Evolutionary conservation across 2,329 filamentous ascomycete species (phyloP), one percentile per base, ranked within the genome.

Genomic region (Microcyclospora tardicrescens): DNA sequence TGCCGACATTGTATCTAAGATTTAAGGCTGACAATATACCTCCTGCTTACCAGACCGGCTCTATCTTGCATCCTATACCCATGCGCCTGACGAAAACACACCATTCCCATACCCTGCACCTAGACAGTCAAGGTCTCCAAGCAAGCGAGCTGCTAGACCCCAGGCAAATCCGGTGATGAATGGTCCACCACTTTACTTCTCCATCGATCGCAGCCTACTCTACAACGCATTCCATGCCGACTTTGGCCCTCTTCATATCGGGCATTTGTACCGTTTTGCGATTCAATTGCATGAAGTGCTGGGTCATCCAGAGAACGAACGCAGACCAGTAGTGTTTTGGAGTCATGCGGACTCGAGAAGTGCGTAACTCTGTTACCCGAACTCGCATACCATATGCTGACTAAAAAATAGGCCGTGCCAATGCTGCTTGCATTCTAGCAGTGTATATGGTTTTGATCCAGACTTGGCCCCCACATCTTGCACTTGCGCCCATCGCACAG

Each of bases 371-470:
- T 8, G 19, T 5, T 24, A 24, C 19, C 19, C 19, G 19, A 24
- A 24, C 19, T 24, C 8, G 19, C 5, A 4, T 24, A 24, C 19
- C 8, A 8, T 24, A 24, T 24, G 19, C 19, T 24, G 19, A 16
- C 28, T 37, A 28, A 15, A 10, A 27, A n/a, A 10, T 42, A 87
- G 82, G 81, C 60, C 81, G 91, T 58, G 84, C 84, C 49, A 98
- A 98, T 63, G 86, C 91, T 35, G 86, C 91, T 19, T 95, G 87
- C 60, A 74, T 98, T 56, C 75, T 98, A 34, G 89, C 91, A 39
- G 94, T 86, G 67, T 98, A 98, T 67, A 96, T 98, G 87, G 87
- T 98, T 33, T 67, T 98, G 48, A 94, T 98, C 52, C 91, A 98
- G 65, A 84, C 84, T 32, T 98, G 91, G 91, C 84, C 91, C 34